A percentile compares a stretch with the other conserved stretches of the same genome.
Conservation (phyloP, 2,329 filamentous ascomycete species). For the Rhexocercosporidium sp. region DNA sequence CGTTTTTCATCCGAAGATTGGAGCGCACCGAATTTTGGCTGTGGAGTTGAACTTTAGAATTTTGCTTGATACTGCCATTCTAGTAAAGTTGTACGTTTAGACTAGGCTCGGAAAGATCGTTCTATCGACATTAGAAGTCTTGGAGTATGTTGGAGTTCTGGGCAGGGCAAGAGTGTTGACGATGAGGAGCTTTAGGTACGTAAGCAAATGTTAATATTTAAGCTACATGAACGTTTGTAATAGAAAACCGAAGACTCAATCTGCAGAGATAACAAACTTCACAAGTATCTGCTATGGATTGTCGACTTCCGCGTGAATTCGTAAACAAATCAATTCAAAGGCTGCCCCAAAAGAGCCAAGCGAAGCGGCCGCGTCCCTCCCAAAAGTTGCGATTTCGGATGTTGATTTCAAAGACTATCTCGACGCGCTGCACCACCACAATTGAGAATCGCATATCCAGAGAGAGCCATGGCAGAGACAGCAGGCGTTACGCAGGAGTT, state of each 20-base stretch:
- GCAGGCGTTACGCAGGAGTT: slow-evolving; percentile 74
- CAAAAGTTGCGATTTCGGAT: slow-evolving; percentile 4
- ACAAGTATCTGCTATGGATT: too few species aligned
- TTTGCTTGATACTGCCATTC: background rate
- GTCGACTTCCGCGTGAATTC: too few species aligned
- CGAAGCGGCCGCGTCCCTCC: slow-evolving; percentile 3
- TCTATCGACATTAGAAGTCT: background rate
- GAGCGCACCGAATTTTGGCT: background rate
- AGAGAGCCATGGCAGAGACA: slow-evolving; percentile 55
- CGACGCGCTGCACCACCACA: background rate
- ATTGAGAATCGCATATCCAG: background rate
- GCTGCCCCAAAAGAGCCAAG: slow-evolving; percentile 1
- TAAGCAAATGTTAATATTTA: too few species aligned
- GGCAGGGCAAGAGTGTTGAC: too few species aligned
- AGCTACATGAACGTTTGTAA: background rate
- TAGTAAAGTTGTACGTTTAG: background rate
- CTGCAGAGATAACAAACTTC: too few species aligned
- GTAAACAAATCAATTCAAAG: background rate
- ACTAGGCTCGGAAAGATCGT: background rate
- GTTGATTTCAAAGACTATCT: background rate
- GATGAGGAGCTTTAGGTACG: too few species aligned
- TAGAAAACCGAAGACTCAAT: too few species aligned
- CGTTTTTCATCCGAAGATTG: slow-evolving; percentile 8
- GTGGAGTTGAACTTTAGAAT: slow-evolving; percentile 9
- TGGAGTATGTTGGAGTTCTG: background rate